Conservation (phyloP, 2,329 filamentous ascomycete genomes). For the Elsinoe fawcettii region DNA sequence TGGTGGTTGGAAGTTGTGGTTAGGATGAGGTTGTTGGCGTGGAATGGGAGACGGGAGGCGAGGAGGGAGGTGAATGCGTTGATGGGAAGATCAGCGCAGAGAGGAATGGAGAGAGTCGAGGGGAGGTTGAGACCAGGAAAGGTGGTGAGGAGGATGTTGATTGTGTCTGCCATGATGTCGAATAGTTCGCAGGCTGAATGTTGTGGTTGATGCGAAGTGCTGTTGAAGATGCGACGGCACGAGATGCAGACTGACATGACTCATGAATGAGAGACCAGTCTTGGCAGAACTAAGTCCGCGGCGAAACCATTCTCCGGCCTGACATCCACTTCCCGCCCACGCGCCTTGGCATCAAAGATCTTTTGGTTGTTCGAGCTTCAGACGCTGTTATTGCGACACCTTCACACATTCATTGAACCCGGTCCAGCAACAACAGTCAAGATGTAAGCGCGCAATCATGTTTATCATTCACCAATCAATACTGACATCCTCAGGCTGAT, state of each 20-base stretch:
- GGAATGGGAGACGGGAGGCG: conserved; percentile 51
- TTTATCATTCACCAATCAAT: conserved; percentile 3
- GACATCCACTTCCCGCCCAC: neutral
- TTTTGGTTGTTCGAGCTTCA: conserved; percentile 3
- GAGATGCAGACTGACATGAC: neutral
- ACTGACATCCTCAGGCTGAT: conserved; percentile 65
- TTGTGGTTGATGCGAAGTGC: neutral
- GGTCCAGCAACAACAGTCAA: conserved; percentile 33
- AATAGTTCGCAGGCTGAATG: neutral
- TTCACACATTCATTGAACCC: conserved; percentile 9
- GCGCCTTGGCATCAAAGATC: conserved; percentile 16
- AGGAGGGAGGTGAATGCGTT: conserved; percentile 53
- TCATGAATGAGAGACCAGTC: neutral
- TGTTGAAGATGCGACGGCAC: neutral
- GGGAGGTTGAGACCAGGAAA: conserved; percentile 78
- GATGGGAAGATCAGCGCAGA: conserved; percentile 57
- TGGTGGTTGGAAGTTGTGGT: conserved; percentile 74
- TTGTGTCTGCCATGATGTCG: conserved; percentile 21
- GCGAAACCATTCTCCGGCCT: conserved; percentile 11
- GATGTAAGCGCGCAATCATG: conserved; percentile 27
- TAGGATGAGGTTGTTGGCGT: conserved; percentile 58
- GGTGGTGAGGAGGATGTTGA: conserved; percentile 79
- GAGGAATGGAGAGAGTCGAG: conserved; percentile 69
- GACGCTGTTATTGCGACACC: neutral
- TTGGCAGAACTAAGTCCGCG: neutral